Conservation (phyloP, 352 stramenopile genomes). For the Phytophthora citrophthora region DNA sequence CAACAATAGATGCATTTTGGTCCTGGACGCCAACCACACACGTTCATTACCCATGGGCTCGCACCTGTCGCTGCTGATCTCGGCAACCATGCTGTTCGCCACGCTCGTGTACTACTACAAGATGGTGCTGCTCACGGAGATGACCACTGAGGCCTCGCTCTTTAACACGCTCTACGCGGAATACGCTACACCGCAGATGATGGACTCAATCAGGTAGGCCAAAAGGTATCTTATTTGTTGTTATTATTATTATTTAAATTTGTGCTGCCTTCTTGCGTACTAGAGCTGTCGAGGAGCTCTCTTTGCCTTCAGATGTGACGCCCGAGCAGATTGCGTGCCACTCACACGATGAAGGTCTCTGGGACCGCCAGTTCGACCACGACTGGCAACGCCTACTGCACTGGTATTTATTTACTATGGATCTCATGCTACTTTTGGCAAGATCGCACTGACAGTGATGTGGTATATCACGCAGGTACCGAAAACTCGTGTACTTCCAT, state of each 20-base stretch:
- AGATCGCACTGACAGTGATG: not conserved
- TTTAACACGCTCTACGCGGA: slow-evolving; percentile 84
- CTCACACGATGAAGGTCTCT: slow-evolving; percentile 43
- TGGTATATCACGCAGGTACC: slow-evolving; percentile 47
- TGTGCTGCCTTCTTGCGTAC: no score
- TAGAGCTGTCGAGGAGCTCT: slow-evolving; percentile 71
- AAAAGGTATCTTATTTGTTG: not conserved
- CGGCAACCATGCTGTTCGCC: slow-evolving; percentile 56
- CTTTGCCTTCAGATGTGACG: slow-evolving; percentile 39
- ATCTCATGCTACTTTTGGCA: no score
- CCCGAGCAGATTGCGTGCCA: slow-evolving; percentile 56
- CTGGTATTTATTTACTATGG: slow-evolving; percentile 35
- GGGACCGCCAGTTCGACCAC: slow-evolving; percentile 61
- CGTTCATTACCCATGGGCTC: slow-evolving; percentile 30
- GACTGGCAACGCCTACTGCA: slow-evolving; percentile 71
- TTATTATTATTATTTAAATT: no score
- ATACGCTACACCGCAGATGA: slow-evolving; percentile 65
- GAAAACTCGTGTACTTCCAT: slow-evolving; percentile 79
- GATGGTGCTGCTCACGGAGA: slow-evolving; percentile 77
- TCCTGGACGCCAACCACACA: no score
- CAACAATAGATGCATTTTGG: no score
- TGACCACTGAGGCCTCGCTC: slow-evolving; percentile 69
- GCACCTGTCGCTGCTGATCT: slow-evolving; percentile 61
- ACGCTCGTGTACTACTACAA: slow-evolving; percentile 79
- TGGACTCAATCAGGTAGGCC: slow-evolving; percentile 58